Evolutionary conservation across 1,284 basidiomycete genomes (phyloP), one percentile per base, ranked within the genome.

Genomic region (Trametes sp.): DNA sequence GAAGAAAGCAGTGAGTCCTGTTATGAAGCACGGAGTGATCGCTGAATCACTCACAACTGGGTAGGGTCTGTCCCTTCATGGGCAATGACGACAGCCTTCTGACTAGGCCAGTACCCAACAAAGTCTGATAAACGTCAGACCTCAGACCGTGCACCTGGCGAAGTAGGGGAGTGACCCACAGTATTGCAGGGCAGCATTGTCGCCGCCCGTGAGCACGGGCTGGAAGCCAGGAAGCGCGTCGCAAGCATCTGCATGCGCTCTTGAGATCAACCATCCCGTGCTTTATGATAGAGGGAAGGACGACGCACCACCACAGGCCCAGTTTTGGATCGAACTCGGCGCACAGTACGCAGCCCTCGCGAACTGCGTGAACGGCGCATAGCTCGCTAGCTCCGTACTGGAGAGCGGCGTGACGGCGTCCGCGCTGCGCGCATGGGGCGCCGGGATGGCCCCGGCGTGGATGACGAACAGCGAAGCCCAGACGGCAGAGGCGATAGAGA

Each of bases 61-160:
- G 78, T 79, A 6, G 83, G 81, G 67, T 85, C 83, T 1, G 84
- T 85, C 24, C 84, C 84, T 66, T 86, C 72, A 63, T 85, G 83
- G 0, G 78, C 76, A 11, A 85, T 81, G 4, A 85, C 80, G 16
- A 85, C 78, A 19, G 80, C 76, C 46, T 82, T 77, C 52, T 80
- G 72, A 9, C 72, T 65, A 0, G 81, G 78, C 75, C 80, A 82
- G 64, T 79, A 84, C n/a, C 82, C 81, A 31, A 84, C 80, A 63
- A 78, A 83, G 67, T 75, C 81, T 82, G 45, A 8, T 21, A 29
- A n/a, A 52, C 5, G 29, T 54, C 9, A 35, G 65, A 31, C 21
- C 3, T 36, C 9, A 35, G 65, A 31, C 21, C 3, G 29, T 14
- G n/a, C 52, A 58, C 6, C 23, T 5, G 16, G 16, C 33, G 33